phyloP scores from a whole-genome alignment of 2,329 filamentous ascomycete species.

The Penicillium sp. region DNA sequence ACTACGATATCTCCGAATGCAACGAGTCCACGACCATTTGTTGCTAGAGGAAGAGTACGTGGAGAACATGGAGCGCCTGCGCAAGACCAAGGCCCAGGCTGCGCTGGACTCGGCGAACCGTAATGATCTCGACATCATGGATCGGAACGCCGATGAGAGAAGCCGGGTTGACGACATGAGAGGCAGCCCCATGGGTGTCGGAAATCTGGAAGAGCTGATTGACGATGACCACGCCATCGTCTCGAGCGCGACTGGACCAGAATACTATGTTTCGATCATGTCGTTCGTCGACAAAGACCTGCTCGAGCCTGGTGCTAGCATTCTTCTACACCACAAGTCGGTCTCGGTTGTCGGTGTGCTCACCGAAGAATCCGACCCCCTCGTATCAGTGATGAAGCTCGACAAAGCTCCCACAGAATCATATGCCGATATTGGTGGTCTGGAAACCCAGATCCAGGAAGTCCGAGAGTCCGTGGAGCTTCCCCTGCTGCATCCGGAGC shows the following conservation, averaged over 20 bases:
- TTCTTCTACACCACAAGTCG: slow-evolving; percentile 92
- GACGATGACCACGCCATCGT: slow-evolving; percentile 99
- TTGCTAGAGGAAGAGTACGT: slow-evolving; percentile 97
- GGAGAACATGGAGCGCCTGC: slow-evolving; percentile 92
- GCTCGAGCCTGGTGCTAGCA: slow-evolving; percentile 88
- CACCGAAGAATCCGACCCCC: slow-evolving; percentile 88
- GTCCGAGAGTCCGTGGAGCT: slow-evolving; percentile 94
- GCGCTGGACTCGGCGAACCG: slow-evolving; percentile 48
- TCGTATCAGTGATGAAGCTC: slow-evolving; percentile 97
- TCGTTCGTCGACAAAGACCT: slow-evolving; percentile 99
- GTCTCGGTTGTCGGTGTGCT: slow-evolving; percentile 95
- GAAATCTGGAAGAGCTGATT: slow-evolving; percentile 95
- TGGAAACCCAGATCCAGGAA: slow-evolving; percentile 93
- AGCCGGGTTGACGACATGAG: slow-evolving; percentile 96
- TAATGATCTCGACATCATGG: slow-evolving; percentile 66
- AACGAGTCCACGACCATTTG: slow-evolving; percentile 94
- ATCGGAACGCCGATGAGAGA: slow-evolving; percentile 88
- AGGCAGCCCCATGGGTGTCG: slow-evolving; percentile 96
- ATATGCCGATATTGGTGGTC: slow-evolving; percentile 94
- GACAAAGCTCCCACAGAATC: slow-evolving; percentile 99
- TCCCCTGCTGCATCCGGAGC: slow-evolving; percentile 84
- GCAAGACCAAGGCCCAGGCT: slow-evolving; percentile 74
- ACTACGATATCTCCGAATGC: slow-evolving; percentile 91
- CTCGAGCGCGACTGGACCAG: slow-evolving; percentile 89
- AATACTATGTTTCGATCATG: slow-evolving; percentile 99